A percentile compares a stretch with the other conserved stretches of the same genome.
Conservation (phyloP, 2,329 filamentous ascomycete species). For the Neospermospora avenae region DNA sequence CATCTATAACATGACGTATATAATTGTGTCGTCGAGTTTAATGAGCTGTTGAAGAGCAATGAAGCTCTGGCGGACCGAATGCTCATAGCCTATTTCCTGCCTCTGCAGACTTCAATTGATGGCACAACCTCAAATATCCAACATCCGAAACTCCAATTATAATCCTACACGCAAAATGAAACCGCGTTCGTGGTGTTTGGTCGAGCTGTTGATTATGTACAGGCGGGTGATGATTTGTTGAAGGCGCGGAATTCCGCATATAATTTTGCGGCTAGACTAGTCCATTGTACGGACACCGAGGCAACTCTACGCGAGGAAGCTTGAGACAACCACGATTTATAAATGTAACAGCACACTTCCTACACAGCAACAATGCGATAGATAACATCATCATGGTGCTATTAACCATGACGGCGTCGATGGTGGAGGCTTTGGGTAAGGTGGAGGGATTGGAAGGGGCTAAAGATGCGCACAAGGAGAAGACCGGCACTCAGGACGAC, state of each 20-base stretch:
- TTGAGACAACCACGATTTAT: constrained; percentile 10
- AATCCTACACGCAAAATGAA: constrained; percentile 9
- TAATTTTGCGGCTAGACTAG: constrained; percentile 28
- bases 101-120: constrained; percentile 11
- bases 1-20: constrained; percentile 42
- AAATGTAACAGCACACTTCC: not conserved
- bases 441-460: constrained; percentile 26
- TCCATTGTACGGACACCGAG: constrained; percentile 22
- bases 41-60: constrained; percentile 41
- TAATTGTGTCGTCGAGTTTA: constrained; percentile 36
- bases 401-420: constrained; percentile 69
- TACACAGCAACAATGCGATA: constrained; percentile 11
- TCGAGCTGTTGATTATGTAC: not conserved
- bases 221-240: constrained; percentile 5
- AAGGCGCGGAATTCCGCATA: constrained; percentile 25
- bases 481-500: not conserved
- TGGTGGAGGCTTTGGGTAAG: constrained; percentile 58
- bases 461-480: not conserved
- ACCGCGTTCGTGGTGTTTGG: not conserved
- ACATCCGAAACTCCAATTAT: constrained; percentile 1
- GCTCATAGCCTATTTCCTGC: constrained; percentile 43
- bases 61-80: constrained; percentile 50
- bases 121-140: not conserved
- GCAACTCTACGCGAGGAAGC: constrained; percentile 21
- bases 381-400: constrained; percentile 58